phyloP scores from a whole-genome alignment of 208 protist genomes.

The Jaenimonas drosophilae region DNA sequence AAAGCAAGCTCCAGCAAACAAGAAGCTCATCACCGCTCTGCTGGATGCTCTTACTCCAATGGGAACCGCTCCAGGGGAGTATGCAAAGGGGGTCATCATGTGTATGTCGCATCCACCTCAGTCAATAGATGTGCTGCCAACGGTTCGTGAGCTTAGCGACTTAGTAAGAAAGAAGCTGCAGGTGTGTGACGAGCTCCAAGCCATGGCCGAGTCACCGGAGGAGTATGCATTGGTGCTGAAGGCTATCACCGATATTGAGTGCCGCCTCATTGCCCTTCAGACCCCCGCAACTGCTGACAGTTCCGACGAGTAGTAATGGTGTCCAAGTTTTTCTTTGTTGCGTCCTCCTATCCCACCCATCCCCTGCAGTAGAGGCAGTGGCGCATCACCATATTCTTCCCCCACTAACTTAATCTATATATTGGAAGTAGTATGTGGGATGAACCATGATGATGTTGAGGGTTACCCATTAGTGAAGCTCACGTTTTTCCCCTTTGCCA shows the following conservation, averaged over 20 bases:
- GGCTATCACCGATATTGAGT: slow-evolving; percentile 81
- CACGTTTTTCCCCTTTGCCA: too few relatives aligned
- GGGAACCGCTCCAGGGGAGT: slow-evolving; percentile 57
- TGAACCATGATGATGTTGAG: too few relatives aligned
- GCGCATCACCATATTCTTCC: too few relatives aligned
- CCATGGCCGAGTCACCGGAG: slow-evolving; percentile 40
- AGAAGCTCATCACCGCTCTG: slow-evolving; percentile 40
- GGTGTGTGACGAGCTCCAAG: slow-evolving; percentile 41
- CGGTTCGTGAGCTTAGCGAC: slow-evolving; percentile 28
- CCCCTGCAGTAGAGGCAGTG: too few relatives aligned
- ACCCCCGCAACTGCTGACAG: slow-evolving; percentile 6
- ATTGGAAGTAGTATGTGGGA: too few relatives aligned
- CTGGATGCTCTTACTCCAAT: slow-evolving; percentile 49
- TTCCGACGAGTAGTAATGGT: neutral
- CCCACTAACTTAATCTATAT: too few relatives aligned
- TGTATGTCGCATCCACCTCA: slow-evolving; percentile 40
- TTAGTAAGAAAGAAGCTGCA: slow-evolving; percentile 38
- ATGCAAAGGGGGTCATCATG: slow-evolving; percentile 79
- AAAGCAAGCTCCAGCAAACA: slow-evolving; percentile 30
- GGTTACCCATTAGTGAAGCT: too few relatives aligned
- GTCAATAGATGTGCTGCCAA: slow-evolving; percentile 39
- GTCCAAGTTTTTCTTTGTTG: slow-evolving; percentile 1
- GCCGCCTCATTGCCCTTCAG: slow-evolving; percentile 58
- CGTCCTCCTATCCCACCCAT: too few relatives aligned
- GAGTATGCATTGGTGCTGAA: slow-evolving; percentile 84